Base-by-base conservation (phyloP, 177 flowering plant genomes). In the Telopea speciosissima region DNA sequence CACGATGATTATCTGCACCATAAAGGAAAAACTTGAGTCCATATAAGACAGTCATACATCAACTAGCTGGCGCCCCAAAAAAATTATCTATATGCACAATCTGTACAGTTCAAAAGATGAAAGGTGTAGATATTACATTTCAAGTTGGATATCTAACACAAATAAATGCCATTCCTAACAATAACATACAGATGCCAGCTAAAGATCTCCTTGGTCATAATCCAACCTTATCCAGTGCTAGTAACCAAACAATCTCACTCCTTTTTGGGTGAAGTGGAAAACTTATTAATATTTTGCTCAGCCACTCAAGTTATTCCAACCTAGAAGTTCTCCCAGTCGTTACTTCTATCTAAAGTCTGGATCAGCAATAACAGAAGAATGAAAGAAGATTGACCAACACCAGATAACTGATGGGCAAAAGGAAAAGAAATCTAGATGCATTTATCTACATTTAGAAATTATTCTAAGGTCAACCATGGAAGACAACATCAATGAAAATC, bases 1-100 rank as follows among this genome's bases (percentile, higher is more conserved):
- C 83, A 36, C 70, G 68, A 76, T 90, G 93, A 63, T 92, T 84
- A 81, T 87, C 99, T 95, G 87, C 83, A 79, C 54, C 70, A 54
- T 45, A 70, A 44, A 72, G n/a, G 44, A 58, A 68, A 25, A 74
- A 36, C 21, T 12, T 49, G 1, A 44, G 49, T 49, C 5, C 16
- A 23, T 65, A 31, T 69, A 69, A 62, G 44, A 24, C n/a, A 62
- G 23, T 68, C 17, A 31, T 19, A 58, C 5, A 58, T 19, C 23
- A 58, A 21, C 23, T 19, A 16, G 22, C n/a, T 58, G 16, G 8
- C 9, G 14, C 3, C 7, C 22, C 0, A 58, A 21, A 21, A 58
- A 5, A 5, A 21, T 19, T 14, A 21, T 58, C 8, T 7, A 58
- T 5, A 58, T n/a, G 7, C 61, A 3, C 61, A 58, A n/a, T 58